A percentile compares a stretch with the other conserved stretches of the same genome.
Conservation (phyloP, 352 stramenopile species). For the Phytophthora brassicae region DNA sequence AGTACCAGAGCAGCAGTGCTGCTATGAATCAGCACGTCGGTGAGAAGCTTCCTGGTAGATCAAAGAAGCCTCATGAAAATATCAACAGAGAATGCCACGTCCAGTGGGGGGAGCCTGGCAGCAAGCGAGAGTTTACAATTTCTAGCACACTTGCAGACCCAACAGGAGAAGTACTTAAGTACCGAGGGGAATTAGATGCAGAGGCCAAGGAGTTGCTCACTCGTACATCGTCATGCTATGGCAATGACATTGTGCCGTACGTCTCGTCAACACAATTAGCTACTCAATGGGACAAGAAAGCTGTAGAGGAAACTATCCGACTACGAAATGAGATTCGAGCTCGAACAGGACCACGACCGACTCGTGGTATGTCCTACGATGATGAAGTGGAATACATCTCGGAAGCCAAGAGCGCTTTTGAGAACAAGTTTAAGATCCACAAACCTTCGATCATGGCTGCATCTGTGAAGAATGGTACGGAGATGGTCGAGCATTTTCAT, state of each 20-base stretch:
- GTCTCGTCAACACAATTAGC: conserved; percentile 68
- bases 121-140: conserved; percentile 59
- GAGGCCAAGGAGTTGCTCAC: conserved; percentile 61
- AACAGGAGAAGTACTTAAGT: conserved; percentile 68
- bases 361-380: conserved; percentile 71
- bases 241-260: conserved; percentile 51
- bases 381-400: conserved; percentile 81
- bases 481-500: conserved; percentile 12
- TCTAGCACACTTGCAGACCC: conserved; percentile 57
- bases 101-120: conserved; percentile 62
- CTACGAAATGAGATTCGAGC: conserved; percentile 71
- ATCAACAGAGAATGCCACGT: conserved; percentile 70
- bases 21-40: conserved; percentile 51
- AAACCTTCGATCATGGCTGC: conserved; percentile 77
- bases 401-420: conserved; percentile 67
- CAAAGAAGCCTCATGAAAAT: conserved; percentile 32
- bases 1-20: conserved; percentile 54
- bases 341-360: conserved; percentile 53
- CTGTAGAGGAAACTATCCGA: conserved; percentile 54
- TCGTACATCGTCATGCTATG: conserved; percentile 60
- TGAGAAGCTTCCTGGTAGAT: conserved; percentile 8
- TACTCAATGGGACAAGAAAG: conserved; percentile 64
- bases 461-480: conserved; percentile 71
- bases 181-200: conserved; percentile 49
- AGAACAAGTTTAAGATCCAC: conserved; percentile 71